Conservation (phyloP, 371 early-diverging fungal genomes). For the Entomophthora muscae region DNA sequence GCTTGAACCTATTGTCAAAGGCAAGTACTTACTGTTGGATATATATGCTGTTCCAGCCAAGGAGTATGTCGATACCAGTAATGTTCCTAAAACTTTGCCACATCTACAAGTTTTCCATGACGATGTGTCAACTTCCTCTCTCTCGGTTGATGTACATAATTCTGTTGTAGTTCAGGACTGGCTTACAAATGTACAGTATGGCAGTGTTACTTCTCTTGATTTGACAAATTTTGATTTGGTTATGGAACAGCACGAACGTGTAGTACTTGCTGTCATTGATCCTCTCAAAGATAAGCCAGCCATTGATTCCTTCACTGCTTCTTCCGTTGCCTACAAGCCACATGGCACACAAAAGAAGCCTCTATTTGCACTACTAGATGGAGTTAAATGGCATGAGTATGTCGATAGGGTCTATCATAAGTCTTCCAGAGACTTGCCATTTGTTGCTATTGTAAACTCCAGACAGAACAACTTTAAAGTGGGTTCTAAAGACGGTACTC, state of each 20-base stretch:
- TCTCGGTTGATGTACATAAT: background rate
- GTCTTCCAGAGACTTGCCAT: conserved; percentile 22
- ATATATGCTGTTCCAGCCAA: background rate
- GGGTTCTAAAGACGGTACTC: background rate
- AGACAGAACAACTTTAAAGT: conserved; percentile 1
- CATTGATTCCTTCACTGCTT: background rate
- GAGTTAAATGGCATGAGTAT: conserved; percentile 27
- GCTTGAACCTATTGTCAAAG: background rate
- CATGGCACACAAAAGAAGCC: conserved; percentile 9
- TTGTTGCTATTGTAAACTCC: conserved; percentile 34
- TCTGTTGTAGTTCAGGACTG: background rate
- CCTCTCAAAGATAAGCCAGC: conserved; percentile 8
- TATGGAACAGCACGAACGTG: background rate
- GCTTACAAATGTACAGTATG: background rate
- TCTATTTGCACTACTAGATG: conserved; percentile 44
- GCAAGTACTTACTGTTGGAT: background rate
- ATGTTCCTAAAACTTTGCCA: background rate
- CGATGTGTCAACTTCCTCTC: background rate
- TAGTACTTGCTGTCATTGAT: background rate
- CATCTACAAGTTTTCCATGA: background rate
- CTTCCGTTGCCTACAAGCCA: background rate
- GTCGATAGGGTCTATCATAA: conserved; percentile 37
- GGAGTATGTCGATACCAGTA: background rate
- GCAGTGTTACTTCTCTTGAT: background rate
- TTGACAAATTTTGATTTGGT: background rate